These are phyloP conservation scores for Zasmidium angulare DNA, from an alignment of 2,329 filamentous ascomycete genomes.

Conservation along the genomic window DNA sequence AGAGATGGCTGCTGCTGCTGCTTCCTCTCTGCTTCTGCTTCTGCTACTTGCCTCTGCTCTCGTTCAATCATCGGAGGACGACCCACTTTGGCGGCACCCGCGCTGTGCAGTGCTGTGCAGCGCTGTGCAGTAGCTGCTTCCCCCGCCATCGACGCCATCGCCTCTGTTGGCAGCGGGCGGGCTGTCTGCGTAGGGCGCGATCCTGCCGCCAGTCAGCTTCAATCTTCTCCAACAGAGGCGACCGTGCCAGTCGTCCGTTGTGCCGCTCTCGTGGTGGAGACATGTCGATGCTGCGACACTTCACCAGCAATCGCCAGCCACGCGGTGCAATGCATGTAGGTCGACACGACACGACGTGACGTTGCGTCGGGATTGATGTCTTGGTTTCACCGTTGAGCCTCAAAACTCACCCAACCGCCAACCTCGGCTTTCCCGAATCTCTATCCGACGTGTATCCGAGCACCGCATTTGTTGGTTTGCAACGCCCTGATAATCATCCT, in stretches of 20 bases:
- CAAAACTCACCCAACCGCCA: neutral
- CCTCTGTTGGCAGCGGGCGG: neutral
- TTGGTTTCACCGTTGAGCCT: neutral
- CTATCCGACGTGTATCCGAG: neutral
- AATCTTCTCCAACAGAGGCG: too few relatives aligned
- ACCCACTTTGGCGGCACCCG: conserved; percentile 4
- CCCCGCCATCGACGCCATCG: conserved; percentile 8
- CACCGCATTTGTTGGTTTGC: neutral
- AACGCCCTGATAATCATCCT: too few relatives aligned
- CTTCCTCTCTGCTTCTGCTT: neutral
- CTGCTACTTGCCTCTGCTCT: conserved; percentile 1
- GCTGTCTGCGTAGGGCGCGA: neutral
- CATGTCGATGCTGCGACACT: neutral
- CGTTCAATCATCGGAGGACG: conserved; percentile 5
- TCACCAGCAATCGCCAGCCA: neutral
- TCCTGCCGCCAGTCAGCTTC: neutral
- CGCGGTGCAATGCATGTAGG: too few relatives aligned
- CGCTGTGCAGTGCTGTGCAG: too few relatives aligned
- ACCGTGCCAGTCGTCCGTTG: neutral
- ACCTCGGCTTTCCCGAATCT: neutral
- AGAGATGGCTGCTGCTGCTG: neutral
- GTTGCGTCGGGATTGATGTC: neutral
- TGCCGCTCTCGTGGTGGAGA: neutral
- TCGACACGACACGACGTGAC: neutral
- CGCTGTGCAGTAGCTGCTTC: neutral